phyloP scores from a whole-genome alignment of 1,284 basidiomycete species.

The Volvariella surrecta region DNA sequence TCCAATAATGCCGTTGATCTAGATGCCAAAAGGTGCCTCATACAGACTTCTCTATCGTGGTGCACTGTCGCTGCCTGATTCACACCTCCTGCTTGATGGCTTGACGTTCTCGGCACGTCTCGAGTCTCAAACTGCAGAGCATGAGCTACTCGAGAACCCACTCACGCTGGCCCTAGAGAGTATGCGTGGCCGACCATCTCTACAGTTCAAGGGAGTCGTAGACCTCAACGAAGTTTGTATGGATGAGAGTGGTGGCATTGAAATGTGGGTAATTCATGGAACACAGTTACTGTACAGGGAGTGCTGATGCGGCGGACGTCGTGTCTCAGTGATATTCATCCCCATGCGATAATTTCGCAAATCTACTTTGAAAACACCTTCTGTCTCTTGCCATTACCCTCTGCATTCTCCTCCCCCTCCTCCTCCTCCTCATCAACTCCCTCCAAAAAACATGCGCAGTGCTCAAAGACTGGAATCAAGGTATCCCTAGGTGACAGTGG shows the following conservation, averaged over 20 bases:
- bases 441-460: slow-evolving; percentile 8
- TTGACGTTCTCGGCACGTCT: slow-evolving; percentile 49
- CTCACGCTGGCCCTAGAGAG: slow-evolving; percentile 68
- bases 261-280: slow-evolving; percentile 54
- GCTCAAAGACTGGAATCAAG: slow-evolving; percentile 43
- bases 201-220: slow-evolving; percentile 49
- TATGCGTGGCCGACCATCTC: slow-evolving; percentile 66
- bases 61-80: slow-evolving; percentile 66
- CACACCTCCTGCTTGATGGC: slow-evolving; percentile 62
- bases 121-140: slow-evolving; percentile 5
- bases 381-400: slow-evolving; percentile 39
- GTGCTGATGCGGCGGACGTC: no score
- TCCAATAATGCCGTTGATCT: no score
- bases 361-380: slow-evolving; percentile 66
- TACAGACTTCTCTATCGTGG: slow-evolving; percentile 73
- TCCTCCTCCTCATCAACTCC: slow-evolving; percentile 7
- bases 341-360: slow-evolving; percentile 47
- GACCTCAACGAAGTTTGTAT: slow-evolving; percentile 45
- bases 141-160: slow-evolving; percentile 50
- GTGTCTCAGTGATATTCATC: slow-evolving; percentile 65
- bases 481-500: slow-evolving; percentile 63
- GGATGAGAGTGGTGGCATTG: slow-evolving; percentile 52
- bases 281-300: no score
- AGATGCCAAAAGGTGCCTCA: no score
- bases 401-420: slow-evolving; percentile 18